Conservation (phyloP, 1,284 basidiomycete species). For the Tausonia pullulans region DNA sequence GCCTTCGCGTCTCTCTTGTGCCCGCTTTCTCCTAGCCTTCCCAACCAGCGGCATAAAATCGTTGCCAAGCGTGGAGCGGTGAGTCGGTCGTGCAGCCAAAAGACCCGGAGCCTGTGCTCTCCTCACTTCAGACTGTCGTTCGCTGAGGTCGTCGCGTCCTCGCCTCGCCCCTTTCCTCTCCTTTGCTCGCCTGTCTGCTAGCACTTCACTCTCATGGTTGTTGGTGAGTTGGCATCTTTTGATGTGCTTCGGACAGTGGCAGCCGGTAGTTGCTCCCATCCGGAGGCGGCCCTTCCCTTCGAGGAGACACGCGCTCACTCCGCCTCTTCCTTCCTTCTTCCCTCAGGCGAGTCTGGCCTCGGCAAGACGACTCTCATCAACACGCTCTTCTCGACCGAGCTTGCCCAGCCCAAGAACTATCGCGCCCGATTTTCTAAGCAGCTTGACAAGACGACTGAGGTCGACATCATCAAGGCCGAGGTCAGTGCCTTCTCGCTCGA, state of each 20-base stretch:
- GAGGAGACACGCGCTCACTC: background rate
- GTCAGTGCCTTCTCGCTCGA: slow-evolving; percentile 4
- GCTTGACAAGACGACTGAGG: slow-evolving; percentile 96
- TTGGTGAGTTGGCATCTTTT: slow-evolving; percentile 51
- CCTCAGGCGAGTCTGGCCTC: slow-evolving; percentile 77
- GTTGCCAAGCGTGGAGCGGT: slow-evolving; percentile 84
- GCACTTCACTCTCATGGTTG: slow-evolving; percentile 99
- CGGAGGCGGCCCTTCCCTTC: background rate
- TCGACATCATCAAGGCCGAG: slow-evolving; percentile 91
- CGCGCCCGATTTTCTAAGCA: slow-evolving; percentile 83
- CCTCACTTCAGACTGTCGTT: background rate
- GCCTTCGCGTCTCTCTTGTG: background rate
- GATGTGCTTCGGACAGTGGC: background rate
- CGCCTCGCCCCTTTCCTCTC: background rate
- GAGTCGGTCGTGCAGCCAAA: background rate
- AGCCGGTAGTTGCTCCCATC: background rate
- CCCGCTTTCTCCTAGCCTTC: slow-evolving; percentile 52
- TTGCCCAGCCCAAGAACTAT: slow-evolving; percentile 88
- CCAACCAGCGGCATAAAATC: slow-evolving; percentile 97
- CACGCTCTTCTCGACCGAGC: slow-evolving; percentile 96
- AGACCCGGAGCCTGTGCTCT: no score
- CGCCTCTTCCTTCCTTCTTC: background rate
- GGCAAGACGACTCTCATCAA: slow-evolving; percentile 96
- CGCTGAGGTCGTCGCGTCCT: background rate
- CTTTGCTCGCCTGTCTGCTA: background rate